Conservation (phyloP, 352 stramenopile genomes). For the Globisporangium mamillatum region DNA sequence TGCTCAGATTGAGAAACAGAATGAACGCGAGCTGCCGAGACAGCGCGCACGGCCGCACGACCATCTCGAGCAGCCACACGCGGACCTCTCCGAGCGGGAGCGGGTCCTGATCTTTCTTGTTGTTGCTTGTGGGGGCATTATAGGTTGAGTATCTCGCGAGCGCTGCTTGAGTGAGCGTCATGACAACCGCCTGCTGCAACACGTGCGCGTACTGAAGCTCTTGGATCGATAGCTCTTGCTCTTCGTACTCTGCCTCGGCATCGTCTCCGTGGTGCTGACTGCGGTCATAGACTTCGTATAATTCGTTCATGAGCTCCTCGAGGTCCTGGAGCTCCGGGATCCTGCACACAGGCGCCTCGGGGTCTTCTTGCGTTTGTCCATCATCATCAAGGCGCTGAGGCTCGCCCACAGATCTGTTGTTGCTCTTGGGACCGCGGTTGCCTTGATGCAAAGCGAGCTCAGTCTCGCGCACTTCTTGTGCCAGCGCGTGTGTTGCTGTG, state of each 20-base stretch:
- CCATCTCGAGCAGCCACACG: constrained; percentile 42
- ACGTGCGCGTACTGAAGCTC: constrained; percentile 27
- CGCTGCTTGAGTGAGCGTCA: constrained; percentile 15
- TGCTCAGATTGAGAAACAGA: constrained; percentile 29
- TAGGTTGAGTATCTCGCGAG: neutral
- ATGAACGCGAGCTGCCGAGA: constrained; percentile 42
- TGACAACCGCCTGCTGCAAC: constrained; percentile 25
- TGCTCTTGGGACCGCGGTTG: neutral
- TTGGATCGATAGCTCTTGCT: constrained; percentile 10
- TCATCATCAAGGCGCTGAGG: neutral
- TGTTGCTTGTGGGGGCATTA: neutral
- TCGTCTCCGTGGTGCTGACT: neutral
- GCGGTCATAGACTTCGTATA: constrained; percentile 29
- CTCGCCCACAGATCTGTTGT: neutral
- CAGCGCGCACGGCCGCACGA: constrained; percentile 30
- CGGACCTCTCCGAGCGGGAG: constrained; percentile 18
- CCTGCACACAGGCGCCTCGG: neutral
- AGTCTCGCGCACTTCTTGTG: constrained; percentile 3
- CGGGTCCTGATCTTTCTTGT: constrained; percentile 4
- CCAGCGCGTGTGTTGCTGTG: constrained; percentile 8
- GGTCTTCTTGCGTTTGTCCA: neutral
- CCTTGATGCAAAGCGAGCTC: neutral
- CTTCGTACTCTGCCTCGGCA: neutral
- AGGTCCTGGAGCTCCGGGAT: constrained; percentile 23
- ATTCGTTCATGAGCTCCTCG: constrained; percentile 31